phyloP scores from a whole-genome alignment of 768 basidiomycete species.

The Trichaptum fuscoviolaceum region DNA sequence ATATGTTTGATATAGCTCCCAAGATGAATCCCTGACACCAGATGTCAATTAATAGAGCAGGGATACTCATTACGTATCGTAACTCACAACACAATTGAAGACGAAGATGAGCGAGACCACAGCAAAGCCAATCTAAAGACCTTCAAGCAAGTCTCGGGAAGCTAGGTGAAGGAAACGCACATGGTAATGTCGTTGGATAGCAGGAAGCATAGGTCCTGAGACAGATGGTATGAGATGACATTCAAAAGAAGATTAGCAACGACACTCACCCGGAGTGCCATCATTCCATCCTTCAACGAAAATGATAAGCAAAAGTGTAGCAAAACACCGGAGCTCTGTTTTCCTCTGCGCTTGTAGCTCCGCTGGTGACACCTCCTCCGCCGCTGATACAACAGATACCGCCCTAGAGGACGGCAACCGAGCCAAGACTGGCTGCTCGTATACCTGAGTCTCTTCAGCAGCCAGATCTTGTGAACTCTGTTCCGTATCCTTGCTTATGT shows the following conservation, averaged over 20 bases:
- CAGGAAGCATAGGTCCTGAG: slow-evolving; percentile 25
- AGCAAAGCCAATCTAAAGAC: slow-evolving; percentile 17
- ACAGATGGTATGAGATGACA: not conserved
- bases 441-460: not conserved
- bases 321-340: not conserved
- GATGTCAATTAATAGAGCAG: not conserved
- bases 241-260: not conserved
- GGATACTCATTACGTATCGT: no score
- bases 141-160: not conserved
- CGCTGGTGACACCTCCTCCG: not conserved
- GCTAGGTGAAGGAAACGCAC: slow-evolving; percentile 6
- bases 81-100: slow-evolving; percentile 7
- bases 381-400: no score
- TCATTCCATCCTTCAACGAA: slow-evolving; percentile 29
- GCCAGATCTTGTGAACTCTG: not conserved
- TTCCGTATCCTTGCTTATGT: not conserved
- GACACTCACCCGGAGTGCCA: slow-evolving; percentile 23
- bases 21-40: slow-evolving; percentile 10
- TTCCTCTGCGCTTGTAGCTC: not conserved
- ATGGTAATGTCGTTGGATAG: slow-evolving; percentile 27
- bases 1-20: slow-evolving; percentile 15
- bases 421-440: not conserved
- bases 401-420: no score
- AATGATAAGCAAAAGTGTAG: not conserved
- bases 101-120: slow-evolving; percentile 33